Base-by-base conservation (phyloP, 73 alveolate species). In the Vitrella brassicaformis region DNA sequence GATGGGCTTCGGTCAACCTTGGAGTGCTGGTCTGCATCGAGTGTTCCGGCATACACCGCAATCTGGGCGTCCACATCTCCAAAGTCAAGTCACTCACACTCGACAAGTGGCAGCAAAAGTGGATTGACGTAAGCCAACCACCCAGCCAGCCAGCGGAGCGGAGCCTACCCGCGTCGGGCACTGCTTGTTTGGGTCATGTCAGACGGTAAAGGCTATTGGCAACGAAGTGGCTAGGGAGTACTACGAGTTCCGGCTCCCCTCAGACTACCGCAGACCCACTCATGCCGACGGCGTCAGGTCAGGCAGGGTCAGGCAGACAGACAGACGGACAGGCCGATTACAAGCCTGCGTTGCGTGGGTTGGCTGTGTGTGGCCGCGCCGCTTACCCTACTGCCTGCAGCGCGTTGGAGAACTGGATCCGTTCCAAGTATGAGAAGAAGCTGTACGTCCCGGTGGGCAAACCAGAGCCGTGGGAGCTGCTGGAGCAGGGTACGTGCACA, bases 31-130 rank as follows among this genome's bases (percentile, higher is more conserved):
- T 91, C 30, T 91, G 97, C 80, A 91, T 91, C 66, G 90, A 86
- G 70, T 91, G 97, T 79, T 88, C 94, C 66, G 97, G 97, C 31
- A 75, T 84, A 39, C 97, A 91, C 47, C 80, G 97, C 29, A 84
- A 80, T 47, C 86, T 91, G 70, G 94, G 95, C 0, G 91, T 84
- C 66, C 93, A 88, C 69, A 79, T 88, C 64, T 85, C 94, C 74
- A 84, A 81, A 70, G 89, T 91, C 69, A 88, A 86, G 79, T 88
- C 95, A 30, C 84, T 86, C 64, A 88, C 90, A 47, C 85, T 91
- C 73, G 97, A 91, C 81, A 74, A 83, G 85, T 85, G 84, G 84
- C 76, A 78, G 65, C 78, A 75, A 30, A 70, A 68, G 30, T 78
- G 84, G 84, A 66, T 78, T 28, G 73, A 78, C 69, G 69, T 75